Conservation (phyloP, 2,329 filamentous ascomycete species). For the Rhinocladiella similis region DNA sequence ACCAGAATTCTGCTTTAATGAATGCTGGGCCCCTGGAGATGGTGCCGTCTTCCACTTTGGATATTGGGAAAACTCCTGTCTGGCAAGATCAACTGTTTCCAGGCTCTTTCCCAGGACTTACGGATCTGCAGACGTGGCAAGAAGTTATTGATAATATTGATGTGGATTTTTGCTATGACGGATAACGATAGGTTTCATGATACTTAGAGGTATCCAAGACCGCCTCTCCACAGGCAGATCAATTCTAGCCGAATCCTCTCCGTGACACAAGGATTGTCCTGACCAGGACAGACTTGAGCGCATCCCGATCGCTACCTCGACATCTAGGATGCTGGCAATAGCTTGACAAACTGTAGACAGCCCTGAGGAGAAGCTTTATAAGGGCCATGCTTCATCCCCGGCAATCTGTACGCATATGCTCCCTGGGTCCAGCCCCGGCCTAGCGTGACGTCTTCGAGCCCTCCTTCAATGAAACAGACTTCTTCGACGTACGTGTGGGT, state of each 20-base stretch:
- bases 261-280: too few species aligned
- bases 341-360: slow-evolving; percentile 37
- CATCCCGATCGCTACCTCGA: too few species aligned
- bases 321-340: background rate
- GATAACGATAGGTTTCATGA: background rate
- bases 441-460: slow-evolving; percentile 37
- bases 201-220: too few species aligned
- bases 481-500: slow-evolving; percentile 42
- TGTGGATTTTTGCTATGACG: slow-evolving; percentile 1
- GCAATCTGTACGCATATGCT: slow-evolving; percentile 42
- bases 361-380: slow-evolving; percentile 36
- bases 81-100: slow-evolving; percentile 3
- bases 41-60: background rate
- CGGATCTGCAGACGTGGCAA: slow-evolving; percentile 4
- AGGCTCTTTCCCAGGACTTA: background rate
- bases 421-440: slow-evolving; percentile 36
- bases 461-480: slow-evolving; percentile 40
- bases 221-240: too few species aligned
- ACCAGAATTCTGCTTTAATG: too few species aligned
- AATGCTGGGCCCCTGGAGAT: background rate
- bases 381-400: slow-evolving; percentile 44
- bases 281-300: too few species aligned
- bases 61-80: background rate
- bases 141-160: slow-evolving; percentile 3
- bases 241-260: too few species aligned